These are phyloP conservation scores for Russula ochroleuca DNA, from an alignment of 768 basidiomycete species.

Conservation along the genomic window DNA sequence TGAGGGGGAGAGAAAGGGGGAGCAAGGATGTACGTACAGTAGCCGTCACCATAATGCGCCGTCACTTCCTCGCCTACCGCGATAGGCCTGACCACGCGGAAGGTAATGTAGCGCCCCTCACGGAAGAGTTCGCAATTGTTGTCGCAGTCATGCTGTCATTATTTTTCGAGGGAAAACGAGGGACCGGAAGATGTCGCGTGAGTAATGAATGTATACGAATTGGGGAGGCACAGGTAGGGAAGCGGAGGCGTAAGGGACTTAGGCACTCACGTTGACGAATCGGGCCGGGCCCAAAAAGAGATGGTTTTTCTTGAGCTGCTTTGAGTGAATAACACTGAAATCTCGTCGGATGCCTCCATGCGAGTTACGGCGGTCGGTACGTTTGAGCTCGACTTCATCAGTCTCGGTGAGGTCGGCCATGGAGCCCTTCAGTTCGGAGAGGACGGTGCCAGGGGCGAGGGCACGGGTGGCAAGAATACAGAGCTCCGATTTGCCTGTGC, in stretches of 20 bases:
- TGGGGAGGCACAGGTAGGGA: constrained; percentile 15
- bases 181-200: constrained; percentile 23
- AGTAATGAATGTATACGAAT: constrained; percentile 19
- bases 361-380: constrained; percentile 62
- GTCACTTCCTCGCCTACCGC: constrained; percentile 81
- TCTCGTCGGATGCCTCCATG: constrained; percentile 69
- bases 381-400: constrained; percentile 82
- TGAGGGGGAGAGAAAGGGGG: constrained; percentile 29
- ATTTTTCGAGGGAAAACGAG: constrained; percentile 16
- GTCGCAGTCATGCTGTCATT: constrained; percentile 76
- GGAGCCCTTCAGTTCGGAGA: constrained; percentile 84
- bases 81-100: constrained; percentile 75
- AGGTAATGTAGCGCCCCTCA: constrained; percentile 85
- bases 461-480: constrained; percentile 80
- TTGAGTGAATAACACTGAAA: constrained; percentile 89
- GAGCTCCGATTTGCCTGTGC: constrained; percentile 83
- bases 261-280: constrained; percentile 76
- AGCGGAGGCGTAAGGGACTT: constrained; percentile 13
- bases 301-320: constrained; percentile 89
- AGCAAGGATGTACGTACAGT: constrained; percentile 55
- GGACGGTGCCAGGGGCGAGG: constrained; percentile 62
- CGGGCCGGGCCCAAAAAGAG: constrained; percentile 87
- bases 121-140: constrained; percentile 88
- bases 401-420: constrained; percentile 85
- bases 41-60: constrained; percentile 86